A percentile compares a stretch with the other conserved stretches of the same genome.
These are phyloP conservation scores for Volvox reticuliferus DNA, from an alignment of 139 green algal genomes.

Conservation along the genomic window DNA sequence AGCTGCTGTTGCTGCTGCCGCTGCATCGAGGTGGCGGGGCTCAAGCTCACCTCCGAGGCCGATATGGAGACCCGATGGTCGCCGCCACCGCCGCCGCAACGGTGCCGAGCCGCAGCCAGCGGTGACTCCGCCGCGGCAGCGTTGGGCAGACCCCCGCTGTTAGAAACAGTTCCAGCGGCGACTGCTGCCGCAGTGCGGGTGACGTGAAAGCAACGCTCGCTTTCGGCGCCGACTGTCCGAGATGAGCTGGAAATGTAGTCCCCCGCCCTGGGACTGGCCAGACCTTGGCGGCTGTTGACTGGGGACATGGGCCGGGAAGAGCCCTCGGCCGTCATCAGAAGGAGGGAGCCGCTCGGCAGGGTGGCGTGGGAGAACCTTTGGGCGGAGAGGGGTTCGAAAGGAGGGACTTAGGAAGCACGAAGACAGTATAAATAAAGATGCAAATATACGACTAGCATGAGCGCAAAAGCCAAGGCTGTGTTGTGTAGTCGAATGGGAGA, in stretches of 20 bases:
- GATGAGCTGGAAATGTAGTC: background rate
- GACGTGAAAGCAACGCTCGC: conserved; percentile 14
- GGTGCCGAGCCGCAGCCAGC: background rate
- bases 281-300: background rate
- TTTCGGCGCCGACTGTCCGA: background rate
- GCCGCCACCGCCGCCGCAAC: background rate
- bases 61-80: background rate
- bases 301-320: background rate
- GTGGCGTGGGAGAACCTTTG: background rate
- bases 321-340: background rate
- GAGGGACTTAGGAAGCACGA: background rate
- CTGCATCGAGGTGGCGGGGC: background rate
- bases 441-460: no score
- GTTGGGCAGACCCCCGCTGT: background rate
- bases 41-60: background rate
- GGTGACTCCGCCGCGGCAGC: background rate
- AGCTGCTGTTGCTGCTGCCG: no score
- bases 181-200: background rate
- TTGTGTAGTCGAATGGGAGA: no score
- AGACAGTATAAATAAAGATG: background rate
- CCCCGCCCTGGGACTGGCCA: background rate
- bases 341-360: background rate
- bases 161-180: background rate
- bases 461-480: no score
- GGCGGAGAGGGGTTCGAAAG: background rate